Conservation (phyloP, 164 flowering plant genomes). For the Euptelea pleiosperma region DNA sequence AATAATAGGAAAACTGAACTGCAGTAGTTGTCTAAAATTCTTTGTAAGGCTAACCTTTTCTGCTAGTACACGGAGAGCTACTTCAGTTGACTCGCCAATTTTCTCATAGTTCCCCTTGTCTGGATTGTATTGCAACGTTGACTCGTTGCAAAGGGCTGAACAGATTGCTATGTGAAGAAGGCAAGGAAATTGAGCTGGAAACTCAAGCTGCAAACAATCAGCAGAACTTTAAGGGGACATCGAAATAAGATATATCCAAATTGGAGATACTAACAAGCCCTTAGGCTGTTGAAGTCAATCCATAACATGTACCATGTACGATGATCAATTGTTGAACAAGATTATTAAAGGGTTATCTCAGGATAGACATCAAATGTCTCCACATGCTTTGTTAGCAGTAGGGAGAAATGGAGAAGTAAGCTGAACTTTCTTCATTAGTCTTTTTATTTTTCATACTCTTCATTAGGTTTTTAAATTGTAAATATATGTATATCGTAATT, state of each 20-base stretch:
- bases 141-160: constrained; percentile 96
- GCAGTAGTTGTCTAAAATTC: not conserved
- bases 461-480: too few relatives aligned
- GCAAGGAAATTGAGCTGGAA: constrained; percentile 83
- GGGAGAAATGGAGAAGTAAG: too few relatives aligned
- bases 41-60: constrained; percentile 72
- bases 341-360: too few relatives aligned
- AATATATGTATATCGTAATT: too few relatives aligned
- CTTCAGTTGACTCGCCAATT: constrained; percentile 99
- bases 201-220: constrained; percentile 65
- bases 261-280: too few relatives aligned
- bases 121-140: constrained; percentile 83
- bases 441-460: too few relatives aligned
- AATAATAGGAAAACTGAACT: not conserved
- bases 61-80: constrained; percentile 87
- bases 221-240: not conserved
- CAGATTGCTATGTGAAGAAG: constrained; percentile 94
- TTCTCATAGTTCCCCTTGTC: constrained; percentile 86
- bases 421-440: too few relatives aligned
- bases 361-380: too few relatives aligned
- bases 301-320: too few relatives aligned
- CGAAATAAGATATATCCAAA: not conserved
- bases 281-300: too few relatives aligned
- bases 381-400: too few relatives aligned
- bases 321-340: too few relatives aligned